Evolutionary conservation across 164 flowering plant genomes (phyloP).

Genomic region (Vitis vinifera): DNA sequence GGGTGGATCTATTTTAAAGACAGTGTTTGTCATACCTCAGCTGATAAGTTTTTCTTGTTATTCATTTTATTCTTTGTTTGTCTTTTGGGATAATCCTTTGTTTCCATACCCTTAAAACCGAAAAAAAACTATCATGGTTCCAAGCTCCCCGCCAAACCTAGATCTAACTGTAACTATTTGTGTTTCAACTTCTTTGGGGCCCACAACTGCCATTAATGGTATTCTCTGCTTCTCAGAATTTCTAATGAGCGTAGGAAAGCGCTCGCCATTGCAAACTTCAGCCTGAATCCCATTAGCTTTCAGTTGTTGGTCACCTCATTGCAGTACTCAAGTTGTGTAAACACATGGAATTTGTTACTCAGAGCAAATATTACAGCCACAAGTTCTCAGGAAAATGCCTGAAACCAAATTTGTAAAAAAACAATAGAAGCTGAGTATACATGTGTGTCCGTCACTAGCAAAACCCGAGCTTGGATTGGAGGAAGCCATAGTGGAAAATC

Average conservation of each 20-base stretch:
- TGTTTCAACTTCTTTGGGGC: slow-evolving; percentile 86
- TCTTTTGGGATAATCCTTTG: no score
- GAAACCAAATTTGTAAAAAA: background rate
- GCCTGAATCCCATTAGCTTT: slow-evolving; percentile 65
- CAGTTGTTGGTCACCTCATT: slow-evolving; percentile 49
- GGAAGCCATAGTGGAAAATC: slow-evolving; percentile 97
- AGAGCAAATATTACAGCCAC: background rate
- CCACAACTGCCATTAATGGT: slow-evolving; percentile 94
- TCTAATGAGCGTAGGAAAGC: slow-evolving; percentile 84
- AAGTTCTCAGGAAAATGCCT: background rate
- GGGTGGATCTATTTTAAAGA: no score
- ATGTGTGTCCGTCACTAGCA: slow-evolving; percentile 89
- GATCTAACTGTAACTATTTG: slow-evolving; percentile 76
- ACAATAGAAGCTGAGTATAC: slow-evolving; percentile 24
- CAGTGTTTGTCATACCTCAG: no score
- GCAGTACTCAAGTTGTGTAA: slow-evolving; percentile 68
- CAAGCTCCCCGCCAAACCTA: slow-evolving; percentile 82
- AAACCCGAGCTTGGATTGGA: slow-evolving; percentile 80
- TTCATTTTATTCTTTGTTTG: no score
- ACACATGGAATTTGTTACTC: slow-evolving; percentile 2
- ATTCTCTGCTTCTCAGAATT: slow-evolving; percentile 86
- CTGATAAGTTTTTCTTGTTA: no score
- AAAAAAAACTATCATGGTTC: slow-evolving; percentile 45
- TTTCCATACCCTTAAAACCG: no score
- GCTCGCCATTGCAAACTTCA: slow-evolving; percentile 89